These are phyloP conservation scores for Reticulascus tulasneorum DNA, from an alignment of 2,329 filamentous ascomycete species.

Conservation along the genomic window DNA sequence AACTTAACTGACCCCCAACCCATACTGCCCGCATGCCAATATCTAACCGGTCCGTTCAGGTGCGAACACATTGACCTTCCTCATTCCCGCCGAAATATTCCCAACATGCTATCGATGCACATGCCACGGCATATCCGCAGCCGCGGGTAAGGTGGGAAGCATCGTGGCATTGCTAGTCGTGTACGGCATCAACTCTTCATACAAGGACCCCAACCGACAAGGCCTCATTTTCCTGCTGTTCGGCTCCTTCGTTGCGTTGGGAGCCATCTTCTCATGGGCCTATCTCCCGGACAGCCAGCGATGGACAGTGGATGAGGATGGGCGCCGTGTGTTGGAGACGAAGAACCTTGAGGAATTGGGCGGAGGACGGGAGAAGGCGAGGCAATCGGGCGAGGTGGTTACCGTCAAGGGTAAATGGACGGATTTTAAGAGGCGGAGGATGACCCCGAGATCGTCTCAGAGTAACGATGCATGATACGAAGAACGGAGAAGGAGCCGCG, in stretches of 20 bases:
- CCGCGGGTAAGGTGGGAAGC: slow-evolving; percentile 55
- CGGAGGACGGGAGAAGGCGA: slow-evolving; percentile 41
- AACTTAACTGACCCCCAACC: neutral
- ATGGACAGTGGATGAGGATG: slow-evolving; percentile 28
- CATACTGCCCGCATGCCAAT: neutral
- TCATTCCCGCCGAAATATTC: slow-evolving; percentile 62
- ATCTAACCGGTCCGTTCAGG: slow-evolving; percentile 28
- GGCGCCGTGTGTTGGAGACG: slow-evolving; percentile 34
- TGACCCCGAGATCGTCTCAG: slow-evolving; percentile 4
- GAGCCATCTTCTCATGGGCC: slow-evolving; percentile 48
- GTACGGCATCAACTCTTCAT: slow-evolving; percentile 44
- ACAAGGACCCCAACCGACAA: slow-evolving; percentile 37
- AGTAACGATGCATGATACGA: neutral
- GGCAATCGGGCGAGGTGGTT: slow-evolving; percentile 39
- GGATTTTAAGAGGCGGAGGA: slow-evolving; percentile 30
- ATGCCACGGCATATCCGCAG: slow-evolving; percentile 59
- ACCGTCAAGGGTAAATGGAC: slow-evolving; percentile 39
- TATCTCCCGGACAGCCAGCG: slow-evolving; percentile 47
- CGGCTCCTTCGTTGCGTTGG: slow-evolving; percentile 43
- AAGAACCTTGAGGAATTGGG: slow-evolving; percentile 49
- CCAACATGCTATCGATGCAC: slow-evolving; percentile 60
- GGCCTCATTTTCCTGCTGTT: slow-evolving; percentile 49
- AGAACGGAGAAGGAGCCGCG: no score
- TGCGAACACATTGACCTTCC: slow-evolving; percentile 60
- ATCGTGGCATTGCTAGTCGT: slow-evolving; percentile 48